Conservation (phyloP, 768 basidiomycete genomes). For the Phylloporus scabripes region DNA sequence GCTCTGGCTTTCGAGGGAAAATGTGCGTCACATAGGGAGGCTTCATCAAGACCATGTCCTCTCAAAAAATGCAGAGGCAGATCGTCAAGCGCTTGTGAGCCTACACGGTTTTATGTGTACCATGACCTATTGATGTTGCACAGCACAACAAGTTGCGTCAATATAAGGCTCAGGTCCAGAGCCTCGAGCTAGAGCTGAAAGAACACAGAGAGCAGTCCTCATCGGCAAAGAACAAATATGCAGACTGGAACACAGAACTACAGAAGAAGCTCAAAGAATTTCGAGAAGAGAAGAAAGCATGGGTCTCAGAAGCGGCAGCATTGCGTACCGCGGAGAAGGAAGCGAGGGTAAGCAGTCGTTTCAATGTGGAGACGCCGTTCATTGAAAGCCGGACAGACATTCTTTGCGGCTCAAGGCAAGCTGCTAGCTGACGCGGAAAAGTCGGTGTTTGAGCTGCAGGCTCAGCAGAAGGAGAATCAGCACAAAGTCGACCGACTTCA, state of each 20-base stretch:
- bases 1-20: slow-evolving; percentile 76
- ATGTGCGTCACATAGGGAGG: slow-evolving; percentile 76
- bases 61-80: slow-evolving; percentile 70
- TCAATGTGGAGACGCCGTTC: not conserved
- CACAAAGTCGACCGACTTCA: slow-evolving; percentile 76
- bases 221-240: slow-evolving; percentile 69
- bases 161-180: slow-evolving; percentile 62
- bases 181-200: slow-evolving; percentile 62
- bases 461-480: slow-evolving; percentile 68
- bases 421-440: slow-evolving; percentile 63
- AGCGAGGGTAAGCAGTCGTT: slow-evolving; percentile 42
- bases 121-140: slow-evolving; percentile 7
- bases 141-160: slow-evolving; percentile 82
- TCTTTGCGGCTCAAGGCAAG: slow-evolving; percentile 63
- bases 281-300: slow-evolving; percentile 74
- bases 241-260: slow-evolving; percentile 80
- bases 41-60: slow-evolving; percentile 70
- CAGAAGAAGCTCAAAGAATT: slow-evolving; percentile 69
- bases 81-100: slow-evolving; percentile 75
- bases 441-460: slow-evolving; percentile 67
- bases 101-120: not conserved
- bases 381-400: slow-evolving; percentile 38
- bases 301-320: slow-evolving; percentile 63
- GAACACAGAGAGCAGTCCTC: slow-evolving; percentile 71
- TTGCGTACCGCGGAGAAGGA: slow-evolving; percentile 71